A percentile compares a stretch with the other conserved stretches of the same genome.
phyloP scores from a whole-genome alignment of 1,284 basidiomycete genomes.

The Apiotrichum sp. region DNA sequence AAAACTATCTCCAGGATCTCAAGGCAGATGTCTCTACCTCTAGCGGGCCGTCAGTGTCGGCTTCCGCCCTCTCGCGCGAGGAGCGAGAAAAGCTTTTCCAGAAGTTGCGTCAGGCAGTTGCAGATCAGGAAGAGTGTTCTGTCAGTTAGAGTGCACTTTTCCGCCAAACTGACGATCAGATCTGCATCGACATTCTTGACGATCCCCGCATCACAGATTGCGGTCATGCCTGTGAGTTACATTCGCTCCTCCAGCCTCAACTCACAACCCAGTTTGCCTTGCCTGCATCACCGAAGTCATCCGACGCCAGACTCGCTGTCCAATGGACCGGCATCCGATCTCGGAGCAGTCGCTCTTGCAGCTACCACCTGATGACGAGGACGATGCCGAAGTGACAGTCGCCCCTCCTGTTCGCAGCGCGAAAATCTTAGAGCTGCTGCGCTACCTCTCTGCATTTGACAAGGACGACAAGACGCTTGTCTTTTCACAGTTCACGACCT shows the following conservation, averaged over 20 bases:
- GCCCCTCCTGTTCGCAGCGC: conserved; percentile 55
- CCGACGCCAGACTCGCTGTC: conserved; percentile 63
- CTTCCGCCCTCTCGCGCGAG: conserved; percentile 25
- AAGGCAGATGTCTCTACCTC: conserved; percentile 46
- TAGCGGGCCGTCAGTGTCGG: conserved; percentile 49
- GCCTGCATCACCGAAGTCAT: conserved; percentile 56
- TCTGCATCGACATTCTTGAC: conserved; percentile 62
- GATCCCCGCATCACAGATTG: conserved; percentile 74
- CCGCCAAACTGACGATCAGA: conserved; percentile 43
- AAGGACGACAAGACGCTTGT: conserved; percentile 68
- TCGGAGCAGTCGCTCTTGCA: conserved; percentile 59
- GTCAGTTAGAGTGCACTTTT: conserved; percentile 16
- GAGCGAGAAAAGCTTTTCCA: conserved; percentile 54
- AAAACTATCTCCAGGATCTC: conserved; percentile 67
- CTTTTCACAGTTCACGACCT: conserved; percentile 78
- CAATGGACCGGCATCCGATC: conserved; percentile 73
- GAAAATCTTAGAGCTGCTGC: conserved; percentile 72
- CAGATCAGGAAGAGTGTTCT: conserved; percentile 73
- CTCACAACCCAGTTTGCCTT: conserved; percentile 54
- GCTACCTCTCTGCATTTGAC: conserved; percentile 64
- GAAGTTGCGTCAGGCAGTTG: conserved; percentile 61
- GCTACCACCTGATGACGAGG: conserved; percentile 52
- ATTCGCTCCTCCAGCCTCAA: neutral
- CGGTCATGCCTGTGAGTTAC: conserved; percentile 55
- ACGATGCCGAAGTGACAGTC: conserved; percentile 13